Percentiles rank a stretch among this genome's conserved stretches.
These are phyloP conservation scores for Sporothrix brunneoviolacea DNA, from an alignment of 2,329 filamentous ascomycete genomes.

Conservation along the genomic window DNA sequence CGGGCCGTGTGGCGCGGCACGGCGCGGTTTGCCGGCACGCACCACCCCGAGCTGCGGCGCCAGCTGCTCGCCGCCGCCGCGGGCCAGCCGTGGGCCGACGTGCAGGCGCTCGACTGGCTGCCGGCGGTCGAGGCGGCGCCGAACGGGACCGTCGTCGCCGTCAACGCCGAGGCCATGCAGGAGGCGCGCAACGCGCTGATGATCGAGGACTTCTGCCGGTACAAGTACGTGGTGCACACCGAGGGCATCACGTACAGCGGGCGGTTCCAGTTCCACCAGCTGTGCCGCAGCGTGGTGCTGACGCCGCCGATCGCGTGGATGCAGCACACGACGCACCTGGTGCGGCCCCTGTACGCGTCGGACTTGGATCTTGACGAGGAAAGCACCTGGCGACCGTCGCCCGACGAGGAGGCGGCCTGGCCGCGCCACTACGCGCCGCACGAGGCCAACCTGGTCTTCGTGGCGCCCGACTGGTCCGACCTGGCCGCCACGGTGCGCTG, in stretches of 20 bases:
- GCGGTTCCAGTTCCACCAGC: constrained; percentile 40
- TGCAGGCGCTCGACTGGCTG: constrained; percentile 29
- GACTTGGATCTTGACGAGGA: neutral
- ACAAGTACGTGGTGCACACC: constrained; percentile 41
- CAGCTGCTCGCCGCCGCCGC: constrained; percentile 25
- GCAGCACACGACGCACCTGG: constrained; percentile 39
- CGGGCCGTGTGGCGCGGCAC: constrained; percentile 45
- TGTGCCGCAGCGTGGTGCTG: constrained; percentile 37
- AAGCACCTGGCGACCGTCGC: neutral
- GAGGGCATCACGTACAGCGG: constrained; percentile 44
- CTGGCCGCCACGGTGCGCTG: constrained; percentile 35
- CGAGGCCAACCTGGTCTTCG: constrained; percentile 37
- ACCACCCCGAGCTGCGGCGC: constrained; percentile 27
- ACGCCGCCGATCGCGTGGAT: constrained; percentile 38
- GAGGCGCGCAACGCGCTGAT: constrained; percentile 37
- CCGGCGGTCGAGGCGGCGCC: neutral
- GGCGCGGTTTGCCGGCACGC: constrained; percentile 33
- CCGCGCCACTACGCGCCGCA: constrained; percentile 24
- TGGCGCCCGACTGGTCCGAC: constrained; percentile 40
- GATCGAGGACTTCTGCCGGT: constrained; percentile 44
- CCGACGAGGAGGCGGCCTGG: constrained; percentile 26
- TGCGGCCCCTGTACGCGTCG: constrained; percentile 31
- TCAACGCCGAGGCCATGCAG: constrained; percentile 39
- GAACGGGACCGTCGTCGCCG: too few relatives aligned
- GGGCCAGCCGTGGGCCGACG: constrained; percentile 34